Evolutionary conservation across 352 stramenopile species (phyloP).

Genomic region (Phytophthora cactorum): DNA sequence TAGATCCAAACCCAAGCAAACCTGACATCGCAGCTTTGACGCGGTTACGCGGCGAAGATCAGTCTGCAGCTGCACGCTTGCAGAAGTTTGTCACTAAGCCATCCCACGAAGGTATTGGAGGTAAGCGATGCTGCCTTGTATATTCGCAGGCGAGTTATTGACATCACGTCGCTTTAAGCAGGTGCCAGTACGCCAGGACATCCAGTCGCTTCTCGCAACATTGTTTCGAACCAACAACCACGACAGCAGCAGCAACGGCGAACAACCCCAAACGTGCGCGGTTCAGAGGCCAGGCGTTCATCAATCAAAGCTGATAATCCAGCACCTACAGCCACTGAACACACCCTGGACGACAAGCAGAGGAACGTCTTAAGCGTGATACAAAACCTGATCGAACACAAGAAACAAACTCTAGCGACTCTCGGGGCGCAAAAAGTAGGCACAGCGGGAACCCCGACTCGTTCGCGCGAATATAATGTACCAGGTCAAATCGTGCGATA

Average conservation of each 20-base stretch:
- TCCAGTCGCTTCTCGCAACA: too few species aligned
- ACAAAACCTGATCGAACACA: slow-evolving; percentile 83
- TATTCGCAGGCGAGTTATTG: background rate
- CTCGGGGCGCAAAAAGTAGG: slow-evolving; percentile 40
- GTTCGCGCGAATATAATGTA: slow-evolving; percentile 26
- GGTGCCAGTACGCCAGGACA: slow-evolving; percentile 12
- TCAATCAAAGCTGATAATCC: slow-evolving; percentile 8
- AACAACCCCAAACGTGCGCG: slow-evolving; percentile 1
- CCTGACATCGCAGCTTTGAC: slow-evolving; percentile 3
- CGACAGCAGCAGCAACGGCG: slow-evolving; percentile 28
- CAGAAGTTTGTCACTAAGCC: slow-evolving; percentile 15
- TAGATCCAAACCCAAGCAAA: slow-evolving; percentile 19
- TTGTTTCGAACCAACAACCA: slow-evolving; percentile 9
- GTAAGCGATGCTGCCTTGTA: slow-evolving; percentile 5
- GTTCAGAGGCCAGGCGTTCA: slow-evolving; percentile 8
- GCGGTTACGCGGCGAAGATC: slow-evolving; percentile 8
- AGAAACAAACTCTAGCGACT: slow-evolving; percentile 68
- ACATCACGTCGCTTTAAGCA: background rate
- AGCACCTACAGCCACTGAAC: background rate
- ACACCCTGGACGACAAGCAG: slow-evolving; percentile 59
- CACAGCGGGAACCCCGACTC: slow-evolving; percentile 10
- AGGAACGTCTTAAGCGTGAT: slow-evolving; percentile 74
- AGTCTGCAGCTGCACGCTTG: background rate
- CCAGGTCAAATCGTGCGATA: slow-evolving; percentile 30
- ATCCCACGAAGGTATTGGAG: slow-evolving; percentile 22